Evolutionary conservation across 768 basidiomycete species (phyloP), one percentile per base, ranked within the genome.

Genomic region (Nidula microcarpa): DNA sequence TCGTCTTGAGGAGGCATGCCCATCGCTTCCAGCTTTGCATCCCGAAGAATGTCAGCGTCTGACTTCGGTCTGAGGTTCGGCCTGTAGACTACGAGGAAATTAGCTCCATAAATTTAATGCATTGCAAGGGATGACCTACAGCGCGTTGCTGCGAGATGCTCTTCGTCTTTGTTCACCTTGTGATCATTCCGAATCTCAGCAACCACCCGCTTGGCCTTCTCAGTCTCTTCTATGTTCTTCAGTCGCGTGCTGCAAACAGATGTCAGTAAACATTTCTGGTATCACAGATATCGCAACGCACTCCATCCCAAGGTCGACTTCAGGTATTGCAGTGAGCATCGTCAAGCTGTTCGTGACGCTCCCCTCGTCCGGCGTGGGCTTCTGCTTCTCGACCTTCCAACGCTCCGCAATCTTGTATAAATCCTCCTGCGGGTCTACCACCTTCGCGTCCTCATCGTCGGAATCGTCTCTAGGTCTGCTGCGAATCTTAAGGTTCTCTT

Each of bases 241-340:
- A 99, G 74, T 14, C 95, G 87, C 14, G 87, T 78, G 57, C 95
- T 98, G 45, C 11, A 44, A 37, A 45, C 18, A 52, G 43, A 47
- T 5, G 11, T 47, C 53, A 17, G 41, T 51, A 46, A 43, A 34
- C 6, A 32, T 35, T 47, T n/a, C n/a, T 30, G 43, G 23, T 39
- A 13, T 5, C n/a, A 53, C 23, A 39, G 33, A 48, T 30, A 34
- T n/a, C 7, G 0, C n/a, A 5, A 85, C 92, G 60, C 60, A 98
- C 95, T 99, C 94, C 89, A 98, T 97, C 52, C 97, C 97, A 4
- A 99, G 78, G 68, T 99, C 96, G 7, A 98, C 94, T 65, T 98
- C 97, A 0, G 96, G 97, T 61, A 99, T 98, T 35, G 92, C 94
- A 13, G 95, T 98, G 51, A 99, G 77, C 97, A 98, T 99, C 3